These are phyloP conservation scores for Aspergillus fumigatus DNA, from an alignment of 2,329 filamentous ascomycete genomes.

Conservation along the genomic window DNA sequence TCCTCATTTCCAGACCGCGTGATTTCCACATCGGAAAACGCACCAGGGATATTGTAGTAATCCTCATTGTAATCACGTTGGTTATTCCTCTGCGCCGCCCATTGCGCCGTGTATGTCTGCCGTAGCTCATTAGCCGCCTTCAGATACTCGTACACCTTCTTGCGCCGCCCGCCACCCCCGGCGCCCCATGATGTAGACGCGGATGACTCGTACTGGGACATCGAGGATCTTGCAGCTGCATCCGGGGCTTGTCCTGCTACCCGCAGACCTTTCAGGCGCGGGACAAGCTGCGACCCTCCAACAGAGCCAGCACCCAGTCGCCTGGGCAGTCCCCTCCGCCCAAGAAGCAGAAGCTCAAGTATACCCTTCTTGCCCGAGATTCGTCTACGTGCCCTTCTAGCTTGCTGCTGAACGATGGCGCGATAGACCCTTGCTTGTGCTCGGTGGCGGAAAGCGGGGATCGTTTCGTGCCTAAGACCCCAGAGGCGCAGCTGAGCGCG, in stretches of 20 bases:
- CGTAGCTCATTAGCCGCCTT: conserved; percentile 68
- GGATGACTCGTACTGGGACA: conserved; percentile 22
- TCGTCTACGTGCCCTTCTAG: conserved; percentile 48
- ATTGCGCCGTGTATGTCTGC: conserved; percentile 60
- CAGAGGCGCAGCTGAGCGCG: conserved; percentile 63
- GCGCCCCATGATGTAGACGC: conserved; percentile 20
- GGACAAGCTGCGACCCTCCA: conserved; percentile 4
- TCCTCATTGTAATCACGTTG: conserved; percentile 41
- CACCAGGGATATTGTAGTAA: conserved; percentile 59
- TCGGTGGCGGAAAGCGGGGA: conserved; percentile 66
- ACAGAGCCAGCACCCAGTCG: conserved; percentile 3
- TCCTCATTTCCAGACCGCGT: conserved; percentile 77
- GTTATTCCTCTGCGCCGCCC: conserved; percentile 43
- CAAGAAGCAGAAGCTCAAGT: conserved; percentile 22
- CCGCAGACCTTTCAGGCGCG: conserved; percentile 10
- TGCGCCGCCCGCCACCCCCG: conserved; percentile 58
- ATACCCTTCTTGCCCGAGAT: conserved; percentile 19
- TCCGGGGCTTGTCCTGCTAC: conserved; percentile 15
- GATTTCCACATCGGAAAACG: conserved; percentile 82
- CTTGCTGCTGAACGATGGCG: conserved; percentile 64
- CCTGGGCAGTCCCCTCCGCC: conserved; percentile 16
- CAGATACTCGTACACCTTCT: conserved; percentile 69
- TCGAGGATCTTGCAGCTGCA: conserved; percentile 14
- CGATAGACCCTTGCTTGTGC: conserved; percentile 74
- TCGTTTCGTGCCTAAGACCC: conserved; percentile 67